Evolutionary conservation across 1,284 basidiomycete genomes (phyloP), one percentile per base, ranked within the genome.

Genomic region (Ceratorhiza oryzae-sativae): DNA sequence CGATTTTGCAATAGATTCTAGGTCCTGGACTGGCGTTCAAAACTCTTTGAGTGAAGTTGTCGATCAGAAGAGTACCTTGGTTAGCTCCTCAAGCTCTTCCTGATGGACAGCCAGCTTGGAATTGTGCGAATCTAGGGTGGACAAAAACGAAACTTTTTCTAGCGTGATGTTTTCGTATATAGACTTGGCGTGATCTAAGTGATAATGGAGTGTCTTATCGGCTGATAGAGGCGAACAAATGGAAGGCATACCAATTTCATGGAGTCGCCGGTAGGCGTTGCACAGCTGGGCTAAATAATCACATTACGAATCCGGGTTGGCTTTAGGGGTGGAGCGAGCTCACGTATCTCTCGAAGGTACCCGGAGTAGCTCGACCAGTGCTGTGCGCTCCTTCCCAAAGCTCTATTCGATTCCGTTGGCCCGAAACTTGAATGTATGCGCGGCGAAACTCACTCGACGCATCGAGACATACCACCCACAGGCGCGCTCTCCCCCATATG

Each of bases 351-450:
- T 36, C 71, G 48, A 20, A 72, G 48, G 27, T 72, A 72, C 25
- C 71, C 71, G 3, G 71, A 72, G 56, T 72, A 72, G 30, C 71
- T 72, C 45, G 71, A 72, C 71, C 71, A 72, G 55, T 72, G 55
- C 25, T 72, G 71, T 39, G 71, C 65, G 32, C 71, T 72, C 8
- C 71, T 51, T 18, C 53, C 55, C 2, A 72, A 41, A 15, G 71
- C 71, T 45, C 71, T 72, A 32, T 18, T 8, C 42, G n/a, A 32
- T 15, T 42, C 15, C 9, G 20, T 45, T 13, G 42, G 63, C 36
- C 27, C 18, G 34, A 56, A 30, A 56, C n/a, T 36, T 27, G 36
- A 68, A 68, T 68, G 51, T 56, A 68, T 68, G 62, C 62, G 51
- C 53, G 32, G n/a, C 34, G 6, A n/a, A 36, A 60, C 32, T 41